Base-by-base conservation (phyloP, 116 monocot species). In the Iris pallida region DNA sequence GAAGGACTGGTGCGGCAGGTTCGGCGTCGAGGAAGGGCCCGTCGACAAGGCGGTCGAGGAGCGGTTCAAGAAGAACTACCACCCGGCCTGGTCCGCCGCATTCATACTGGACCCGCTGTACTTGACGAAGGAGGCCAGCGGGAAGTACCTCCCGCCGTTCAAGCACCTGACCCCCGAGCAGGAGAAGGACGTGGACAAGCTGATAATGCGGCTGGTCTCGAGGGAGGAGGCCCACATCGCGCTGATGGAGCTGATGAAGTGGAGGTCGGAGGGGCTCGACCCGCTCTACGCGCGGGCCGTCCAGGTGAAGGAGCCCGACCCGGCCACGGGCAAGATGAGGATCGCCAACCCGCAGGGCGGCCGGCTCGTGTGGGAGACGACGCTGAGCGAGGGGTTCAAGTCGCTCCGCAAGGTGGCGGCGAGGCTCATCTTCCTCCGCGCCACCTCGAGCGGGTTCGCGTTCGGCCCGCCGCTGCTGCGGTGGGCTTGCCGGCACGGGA, bases 51-150 rank as follows among this genome's bases (percentile, higher is more conserved):
- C 90, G 56, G 63, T 97, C 20, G 97, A 97, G 42, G 79, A 67
- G 51, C 70, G 97, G 65, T 90, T 97, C 75, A 80, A 57, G 69
- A 97, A 85, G 76, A 90, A 73, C 76, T 97, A 97, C 69, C 97
- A 97, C 64, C 92, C 97, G 1, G 97, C 97, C 5, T 92, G 92
- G 92, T 87, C 97, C 0, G 92, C 97, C 0, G 89, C 92, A n/a
- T 97, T 85, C 80, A 81, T 97, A 16, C 63, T 97, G 53, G 97
- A 97, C 62, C 97, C 97, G 0, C 49, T 92, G n/a, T 90, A 97
- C 56, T 61, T 97, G 57, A 63, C 79, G 52, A 89, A 83, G 78
- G 97, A 92, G 46, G 43, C 87, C 2, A 85, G 83, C 66, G 97
- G 97, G 9, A 92, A 90, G 66, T 97, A 97, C 66, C 90, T 97